Conservation (phyloP, 257 asterid species). For the Solanum microdontum region DNA sequence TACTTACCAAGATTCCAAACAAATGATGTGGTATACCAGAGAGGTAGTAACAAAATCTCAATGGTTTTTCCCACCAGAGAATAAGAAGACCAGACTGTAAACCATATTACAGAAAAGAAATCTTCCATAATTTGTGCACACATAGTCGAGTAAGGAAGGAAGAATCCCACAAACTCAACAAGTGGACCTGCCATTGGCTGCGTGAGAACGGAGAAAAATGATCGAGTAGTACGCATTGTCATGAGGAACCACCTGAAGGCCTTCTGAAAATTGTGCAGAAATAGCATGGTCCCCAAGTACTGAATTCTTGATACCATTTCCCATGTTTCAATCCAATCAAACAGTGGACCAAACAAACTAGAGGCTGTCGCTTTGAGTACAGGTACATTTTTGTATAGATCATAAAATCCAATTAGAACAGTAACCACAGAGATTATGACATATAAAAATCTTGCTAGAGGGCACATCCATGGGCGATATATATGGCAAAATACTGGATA, state of each 20-base stretch:
- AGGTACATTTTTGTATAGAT: conserved; percentile 88
- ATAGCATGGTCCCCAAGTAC: conserved; percentile 93
- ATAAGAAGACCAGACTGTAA: conserved; percentile 46
- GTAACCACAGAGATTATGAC: conserved; percentile 67
- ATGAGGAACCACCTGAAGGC: conserved; percentile 77
- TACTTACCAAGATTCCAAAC: conserved; percentile 60
- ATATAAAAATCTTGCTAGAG: conserved; percentile 72
- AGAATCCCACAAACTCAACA: conserved; percentile 44
- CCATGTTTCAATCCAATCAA: conserved; percentile 94
- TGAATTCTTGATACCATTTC: conserved; percentile 88
- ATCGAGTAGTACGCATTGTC: conserved; percentile 47
- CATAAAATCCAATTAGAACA: conserved; percentile 93
- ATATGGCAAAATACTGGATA: conserved; percentile 85
- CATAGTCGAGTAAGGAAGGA: conserved; percentile 61
- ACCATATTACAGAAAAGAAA: conserved; percentile 59
- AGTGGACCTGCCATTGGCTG: conserved; percentile 67
- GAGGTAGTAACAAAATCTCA: conserved; percentile 64
- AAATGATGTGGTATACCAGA: conserved; percentile 42
- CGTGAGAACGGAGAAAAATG: conserved; percentile 39
- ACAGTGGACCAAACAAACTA: conserved; percentile 82
- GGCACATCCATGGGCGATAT: conserved; percentile 99
- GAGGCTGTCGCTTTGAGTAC: conserved; percentile 87
- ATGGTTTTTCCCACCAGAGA: conserved; percentile 38
- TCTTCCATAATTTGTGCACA: conserved; percentile 39
- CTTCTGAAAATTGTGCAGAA: conserved; percentile 89